phyloP scores from a whole-genome alignment of 495 filamentous ascomycete genomes.

The Hyaloscypha bicolor region DNA sequence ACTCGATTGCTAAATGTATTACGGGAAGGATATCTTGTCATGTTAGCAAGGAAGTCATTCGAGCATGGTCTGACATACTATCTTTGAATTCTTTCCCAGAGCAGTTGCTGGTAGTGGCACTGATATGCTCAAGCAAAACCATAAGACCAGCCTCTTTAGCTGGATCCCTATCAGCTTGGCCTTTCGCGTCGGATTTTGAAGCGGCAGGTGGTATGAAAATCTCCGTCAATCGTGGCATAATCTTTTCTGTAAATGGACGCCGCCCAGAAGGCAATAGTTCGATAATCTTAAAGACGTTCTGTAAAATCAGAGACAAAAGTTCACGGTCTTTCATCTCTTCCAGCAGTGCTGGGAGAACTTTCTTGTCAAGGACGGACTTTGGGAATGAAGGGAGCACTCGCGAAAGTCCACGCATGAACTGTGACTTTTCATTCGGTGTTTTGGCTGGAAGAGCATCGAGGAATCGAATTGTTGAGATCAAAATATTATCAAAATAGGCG shows the following conservation, averaged over 20 bases:
- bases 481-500: conserved; percentile 92
- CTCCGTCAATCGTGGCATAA: conserved; percentile 81
- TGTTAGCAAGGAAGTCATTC: conserved; percentile 10
- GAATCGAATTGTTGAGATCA: conserved; percentile 94
- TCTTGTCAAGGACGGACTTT: conserved; percentile 89
- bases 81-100: conserved; percentile 94
- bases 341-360: conserved; percentile 81
- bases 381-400: conserved; percentile 89
- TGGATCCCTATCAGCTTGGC: conserved; percentile 68
- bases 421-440: conserved; percentile 84
- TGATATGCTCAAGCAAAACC: conserved; percentile 82
- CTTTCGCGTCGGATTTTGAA: conserved; percentile 34
- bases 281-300: conserved; percentile 89
- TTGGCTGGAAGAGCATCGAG: conserved; percentile 89
- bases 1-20: conserved; percentile 78
- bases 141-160: conserved; percentile 88
- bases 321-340: conserved; percentile 94
- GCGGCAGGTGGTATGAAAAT: conserved; percentile 65
- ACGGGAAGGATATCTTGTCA: conserved; percentile 79
- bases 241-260: conserved; percentile 77
- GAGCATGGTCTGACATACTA: conserved; percentile 50
- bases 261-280: conserved; percentile 72
- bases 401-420: conserved; percentile 87
- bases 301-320: conserved; percentile 77
- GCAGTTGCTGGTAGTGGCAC: conserved; percentile 73